Percentiles rank a stretch among this genome's conserved stretches.
Conservation (phyloP, 2,329 filamentous ascomycete genomes). For the Colletotrichum chlorophyti region DNA sequence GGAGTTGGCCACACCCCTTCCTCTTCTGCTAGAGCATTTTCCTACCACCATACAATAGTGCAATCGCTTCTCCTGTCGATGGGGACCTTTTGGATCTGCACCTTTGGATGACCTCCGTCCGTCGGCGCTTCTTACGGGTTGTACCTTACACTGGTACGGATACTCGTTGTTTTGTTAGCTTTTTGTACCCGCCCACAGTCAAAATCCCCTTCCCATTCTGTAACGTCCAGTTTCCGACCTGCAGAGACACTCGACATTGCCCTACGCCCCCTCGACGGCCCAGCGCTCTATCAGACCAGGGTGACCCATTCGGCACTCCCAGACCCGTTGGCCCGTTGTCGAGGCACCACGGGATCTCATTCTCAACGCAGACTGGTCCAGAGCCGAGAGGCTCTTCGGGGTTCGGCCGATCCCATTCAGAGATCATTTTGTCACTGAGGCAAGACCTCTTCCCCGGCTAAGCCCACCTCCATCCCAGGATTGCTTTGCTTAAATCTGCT, state of each 20-base stretch:
- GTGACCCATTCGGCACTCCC: constrained; percentile 5
- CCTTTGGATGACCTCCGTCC: background rate
- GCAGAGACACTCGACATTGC: constrained; percentile 14
- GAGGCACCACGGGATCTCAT: constrained; percentile 23
- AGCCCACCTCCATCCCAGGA: constrained; percentile 15
- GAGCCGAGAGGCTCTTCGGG: constrained; percentile 1
- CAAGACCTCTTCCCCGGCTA: background rate
- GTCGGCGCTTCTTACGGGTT: background rate
- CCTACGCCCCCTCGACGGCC: background rate
- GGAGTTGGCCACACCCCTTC: constrained; percentile 16
- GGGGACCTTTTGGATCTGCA: background rate
- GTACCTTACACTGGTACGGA: no score
- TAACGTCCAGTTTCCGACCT: constrained; percentile 9
- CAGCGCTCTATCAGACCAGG: background rate
- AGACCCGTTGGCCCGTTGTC: constrained; percentile 22
- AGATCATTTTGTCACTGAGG: constrained; percentile 11
- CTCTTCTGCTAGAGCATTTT: no score
- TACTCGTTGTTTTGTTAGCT: constrained; percentile 1
- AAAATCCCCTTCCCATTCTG: background rate
- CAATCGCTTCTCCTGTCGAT: background rate
- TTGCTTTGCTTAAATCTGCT: constrained; percentile 27
- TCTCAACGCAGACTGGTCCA: constrained; percentile 21
- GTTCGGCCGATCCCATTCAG: constrained; percentile 20
- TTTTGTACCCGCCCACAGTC: background rate
- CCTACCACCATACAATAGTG: background rate